Base-by-base conservation (phyloP, 1,284 basidiomycete species). In the Xerocomus nothofagi region DNA sequence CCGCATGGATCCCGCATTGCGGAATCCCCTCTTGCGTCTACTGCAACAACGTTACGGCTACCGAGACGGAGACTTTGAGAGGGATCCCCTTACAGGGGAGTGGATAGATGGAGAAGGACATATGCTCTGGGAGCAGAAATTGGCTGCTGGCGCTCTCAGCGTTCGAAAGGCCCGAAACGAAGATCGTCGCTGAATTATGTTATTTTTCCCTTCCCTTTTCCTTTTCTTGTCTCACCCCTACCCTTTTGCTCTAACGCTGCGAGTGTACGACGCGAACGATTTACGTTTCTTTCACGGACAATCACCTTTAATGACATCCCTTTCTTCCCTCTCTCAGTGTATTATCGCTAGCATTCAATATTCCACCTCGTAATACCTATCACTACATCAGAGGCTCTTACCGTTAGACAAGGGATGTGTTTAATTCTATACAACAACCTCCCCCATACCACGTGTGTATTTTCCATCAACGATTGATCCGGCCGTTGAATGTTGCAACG, bases 1-100 rank as follows among this genome's bases (percentile, higher is more conserved):
- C 41, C 84, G 88, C 58, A 91, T 91, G 88, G 89, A 91, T 58
- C 89, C 89, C 10, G 86, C 84, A 31, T 71, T 91, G 49, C 79
- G 88, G 39, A 90, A 91, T 56, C 86, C 88, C 31, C 76, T 91
- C 37, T 73, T 91, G 51, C 80, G 75, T 66, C 71, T 91, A 24
- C 71, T 91, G 30, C 73, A 89, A 65, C 61, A 76, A 55, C 77
- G 88, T 23, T 91, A 88, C 62, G 79, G 77, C n/a, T 91, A 91
- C 68, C 78, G 77, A 42, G 88, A 91, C 65, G 88, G 88, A 1
- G 88, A 91, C 62, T 91, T 91, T 58, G 89, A 91, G 60, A 77
- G 82, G 43, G 77, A 88, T 55, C 67, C 80, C 1, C 50, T 66
- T 32, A 79, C 81, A 0, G 82, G 83, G 12, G 73, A 77, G 33